A percentile compares a stretch with the other conserved stretches of the same genome.
These are phyloP conservation scores for Przewalskia tangutica DNA, from an alignment of 257 asterid genomes.

Conservation along the genomic window DNA sequence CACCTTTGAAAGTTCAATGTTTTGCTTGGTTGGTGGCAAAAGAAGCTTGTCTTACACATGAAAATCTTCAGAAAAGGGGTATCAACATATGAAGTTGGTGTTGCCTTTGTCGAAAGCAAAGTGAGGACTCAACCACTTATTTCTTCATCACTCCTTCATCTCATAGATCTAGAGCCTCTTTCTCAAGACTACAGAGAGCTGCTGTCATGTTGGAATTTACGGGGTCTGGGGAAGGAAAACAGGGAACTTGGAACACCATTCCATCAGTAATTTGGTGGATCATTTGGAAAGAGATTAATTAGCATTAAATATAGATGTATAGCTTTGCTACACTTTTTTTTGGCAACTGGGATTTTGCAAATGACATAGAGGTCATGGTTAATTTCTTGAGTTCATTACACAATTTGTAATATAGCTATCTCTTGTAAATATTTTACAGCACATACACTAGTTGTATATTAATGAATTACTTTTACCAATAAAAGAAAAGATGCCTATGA, in stretches of 20 bases:
- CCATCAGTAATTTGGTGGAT: neutral
- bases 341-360: neutral
- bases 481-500: neutral
- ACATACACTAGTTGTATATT: neutral
- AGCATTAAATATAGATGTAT: neutral
- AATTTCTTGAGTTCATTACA: neutral
- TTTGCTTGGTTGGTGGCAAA: neutral
- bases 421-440: neutral
- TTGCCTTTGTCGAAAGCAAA: neutral
- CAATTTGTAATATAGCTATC: neutral
- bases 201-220: neutral
- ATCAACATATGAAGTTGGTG: neutral
- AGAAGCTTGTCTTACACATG: neutral
- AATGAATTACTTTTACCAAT: neutral
- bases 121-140: neutral
- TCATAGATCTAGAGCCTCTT: neutral
- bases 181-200: neutral
- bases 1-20: neutral
- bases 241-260: neutral
- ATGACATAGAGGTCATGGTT: neutral
- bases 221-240: neutral
- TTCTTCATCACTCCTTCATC: neutral
- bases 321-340: neutral
- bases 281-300: neutral
- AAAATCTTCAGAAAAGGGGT: neutral